Evolutionary conservation across 306 rosid genomes (phyloP), one percentile per base, ranked within the genome.

Genomic region (Glycyrrhiza uralensis): DNA sequence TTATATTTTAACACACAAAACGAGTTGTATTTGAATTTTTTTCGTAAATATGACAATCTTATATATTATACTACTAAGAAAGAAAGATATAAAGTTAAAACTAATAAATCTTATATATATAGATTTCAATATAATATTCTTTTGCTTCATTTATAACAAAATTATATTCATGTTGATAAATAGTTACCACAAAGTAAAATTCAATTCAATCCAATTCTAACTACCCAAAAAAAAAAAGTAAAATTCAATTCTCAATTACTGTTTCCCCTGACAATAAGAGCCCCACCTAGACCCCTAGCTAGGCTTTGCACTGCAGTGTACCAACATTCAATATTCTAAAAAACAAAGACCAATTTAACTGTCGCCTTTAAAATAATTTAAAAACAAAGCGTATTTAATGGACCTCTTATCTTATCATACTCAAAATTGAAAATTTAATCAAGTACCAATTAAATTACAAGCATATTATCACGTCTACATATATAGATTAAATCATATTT

Each of bases 261-360:
- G 68, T 57, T 56, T 46, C 9, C 33, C 10, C 80, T 80, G 84
- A 62, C 84, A 79, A 18, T 2, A 75, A 44, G 30, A 57, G 28
- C 66, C 69, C 62, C 58, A 44, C 30, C 68, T 68, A 30, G 30
- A 58, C 32, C 17, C 60, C 9, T 58, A 66, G 79, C 74, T 33
- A 19, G 61, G 17, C 9, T 46, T 64, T 68, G 55, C 61, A 4
- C 23, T 44, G 49, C 50, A 32, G 56, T 44, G 71, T 26, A 66
- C 79, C 51, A 57, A 4, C 56, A 56, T 33, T 46, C 17, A 10
- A 32, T 26, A 47, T 14, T 75, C 2, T 1, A 4, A 17, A 24
- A 38, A 64, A 24, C 23, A 8, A 23, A 18, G 9, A 26, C 22
- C 8, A 11, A 44, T 45, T 28, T 26, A 24, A 66, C 42, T 15